phyloP scores from a whole-genome alignment of 2,329 filamentous ascomycete species.

The Didymella lethalis region DNA sequence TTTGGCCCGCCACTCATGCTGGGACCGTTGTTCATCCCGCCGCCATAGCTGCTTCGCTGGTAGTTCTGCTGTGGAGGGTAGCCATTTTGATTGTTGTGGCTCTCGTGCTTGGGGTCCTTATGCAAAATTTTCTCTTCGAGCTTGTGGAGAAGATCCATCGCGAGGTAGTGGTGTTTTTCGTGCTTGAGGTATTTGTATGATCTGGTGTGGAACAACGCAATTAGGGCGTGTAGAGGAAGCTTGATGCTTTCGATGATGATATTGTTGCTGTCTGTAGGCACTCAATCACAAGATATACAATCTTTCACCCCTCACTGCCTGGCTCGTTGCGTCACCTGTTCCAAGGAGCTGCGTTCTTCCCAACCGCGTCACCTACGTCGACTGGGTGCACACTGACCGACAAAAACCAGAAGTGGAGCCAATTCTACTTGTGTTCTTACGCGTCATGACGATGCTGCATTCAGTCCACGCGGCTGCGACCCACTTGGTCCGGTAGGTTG shows the following conservation, averaged over 20 bases:
- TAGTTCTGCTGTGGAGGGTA: conserved; percentile 1
- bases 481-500: conserved; percentile 4
- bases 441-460: conserved; percentile 9
- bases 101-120: conserved; percentile 6
- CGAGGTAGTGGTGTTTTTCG: not conserved
- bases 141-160: conserved; percentile 9
- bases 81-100: not conserved
- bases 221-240: no score
- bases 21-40: conserved; percentile 3
- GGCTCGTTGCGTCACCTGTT: not conserved
- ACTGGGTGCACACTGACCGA: not conserved
- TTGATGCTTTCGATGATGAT: not conserved
- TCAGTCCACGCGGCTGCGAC: conserved; percentile 6
- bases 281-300: not conserved
- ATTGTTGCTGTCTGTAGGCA: not conserved
- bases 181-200: no score
- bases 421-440: conserved; percentile 1
- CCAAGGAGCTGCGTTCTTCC: not conserved
- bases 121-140: conserved; percentile 12
- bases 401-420: not conserved
- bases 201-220: no score
- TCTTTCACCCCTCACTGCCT: not conserved
- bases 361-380: conserved; percentile 1
- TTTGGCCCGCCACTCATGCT: not conserved
- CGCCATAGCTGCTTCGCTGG: conserved; percentile 6